Conservation (phyloP, 371 early-diverging fungal species). For the Apophysomyces elegans region DNA sequence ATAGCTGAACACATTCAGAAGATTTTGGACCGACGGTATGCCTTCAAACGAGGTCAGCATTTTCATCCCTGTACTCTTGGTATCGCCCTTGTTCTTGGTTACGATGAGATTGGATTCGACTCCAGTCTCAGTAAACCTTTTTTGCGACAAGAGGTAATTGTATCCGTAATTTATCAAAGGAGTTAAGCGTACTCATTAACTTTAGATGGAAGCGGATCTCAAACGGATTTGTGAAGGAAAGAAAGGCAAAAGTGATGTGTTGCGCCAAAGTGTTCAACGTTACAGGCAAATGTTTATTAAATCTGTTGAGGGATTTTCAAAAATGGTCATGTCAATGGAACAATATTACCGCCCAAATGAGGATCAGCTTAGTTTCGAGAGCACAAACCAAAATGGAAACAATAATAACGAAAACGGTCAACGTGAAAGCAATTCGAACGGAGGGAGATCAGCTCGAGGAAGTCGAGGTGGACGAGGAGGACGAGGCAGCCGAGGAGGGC, state of each 20-base stretch:
- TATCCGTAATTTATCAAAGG: background rate
- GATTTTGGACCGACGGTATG: constrained; percentile 92
- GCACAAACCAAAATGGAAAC: constrained; percentile 2
- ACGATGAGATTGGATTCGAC: constrained; percentile 86
- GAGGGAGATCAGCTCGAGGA: too few species aligned
- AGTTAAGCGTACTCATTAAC: background rate
- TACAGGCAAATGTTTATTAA: constrained; percentile 70
- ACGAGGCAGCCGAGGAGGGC: too few species aligned
- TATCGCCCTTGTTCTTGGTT: constrained; percentile 91
- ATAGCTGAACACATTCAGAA: constrained; percentile 99
- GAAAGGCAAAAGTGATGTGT: constrained; percentile 60
- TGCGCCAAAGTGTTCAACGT: constrained; percentile 57
- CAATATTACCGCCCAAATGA: constrained; percentile 38
- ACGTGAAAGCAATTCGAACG: too few species aligned
- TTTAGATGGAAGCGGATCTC: constrained; percentile 44
- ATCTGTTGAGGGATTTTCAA: constrained; percentile 43
- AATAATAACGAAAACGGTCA: background rate
- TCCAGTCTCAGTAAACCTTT: constrained; percentile 86
- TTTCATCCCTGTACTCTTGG: constrained; percentile 93
- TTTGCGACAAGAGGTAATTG: constrained; percentile 72
- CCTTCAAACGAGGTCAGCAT: constrained; percentile 65
- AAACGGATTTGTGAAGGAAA: constrained; percentile 71
- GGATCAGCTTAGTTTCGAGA: constrained; percentile 13
- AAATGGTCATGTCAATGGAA: constrained; percentile 51
- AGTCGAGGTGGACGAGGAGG: too few species aligned